Conservation (phyloP, 2,329 filamentous ascomycete genomes). For the Diaporthe aspalathi region DNA sequence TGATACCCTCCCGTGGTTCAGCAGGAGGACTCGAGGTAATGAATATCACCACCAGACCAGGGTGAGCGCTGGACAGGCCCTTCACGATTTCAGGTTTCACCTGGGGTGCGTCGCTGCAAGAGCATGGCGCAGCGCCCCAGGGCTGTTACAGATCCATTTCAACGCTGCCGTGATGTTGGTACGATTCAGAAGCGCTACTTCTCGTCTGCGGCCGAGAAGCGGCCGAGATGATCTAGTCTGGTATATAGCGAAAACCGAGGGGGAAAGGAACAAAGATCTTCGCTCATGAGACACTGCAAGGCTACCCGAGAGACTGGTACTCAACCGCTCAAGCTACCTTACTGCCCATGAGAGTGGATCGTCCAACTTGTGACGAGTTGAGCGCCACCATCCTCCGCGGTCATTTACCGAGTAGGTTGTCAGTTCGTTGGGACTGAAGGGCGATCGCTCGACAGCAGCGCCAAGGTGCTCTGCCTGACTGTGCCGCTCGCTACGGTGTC, state of each 20-base stretch:
- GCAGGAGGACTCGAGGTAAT: neutral
- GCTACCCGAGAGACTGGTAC: neutral
- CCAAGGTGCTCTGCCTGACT: neutral
- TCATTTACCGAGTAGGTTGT: neutral
- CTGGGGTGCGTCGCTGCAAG: neutral
- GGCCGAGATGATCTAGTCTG: neutral
- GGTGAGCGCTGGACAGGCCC: neutral
- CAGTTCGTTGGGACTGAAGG: neutral
- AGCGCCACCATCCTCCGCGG: neutral
- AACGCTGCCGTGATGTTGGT: too few relatives aligned
- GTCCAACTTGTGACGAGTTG: too few relatives aligned
- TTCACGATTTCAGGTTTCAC: neutral
- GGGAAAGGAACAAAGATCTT: too few relatives aligned
- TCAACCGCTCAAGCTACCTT: neutral
- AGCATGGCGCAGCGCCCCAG: neutral
- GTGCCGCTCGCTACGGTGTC: neutral
- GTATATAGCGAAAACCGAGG: too few relatives aligned
- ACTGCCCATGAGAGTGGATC: too few relatives aligned
- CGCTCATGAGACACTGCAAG: too few relatives aligned
- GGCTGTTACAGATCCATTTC: neutral
- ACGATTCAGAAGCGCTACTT: neutral
- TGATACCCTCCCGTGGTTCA: neutral
- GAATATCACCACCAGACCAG: neutral
- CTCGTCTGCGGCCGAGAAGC: neutral
- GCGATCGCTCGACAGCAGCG: neutral